Percentiles rank a stretch among this genome's conserved stretches.
These are phyloP conservation scores for Hebeloma cylindrosporum DNA, from an alignment of 768 basidiomycete species.

Conservation along the genomic window DNA sequence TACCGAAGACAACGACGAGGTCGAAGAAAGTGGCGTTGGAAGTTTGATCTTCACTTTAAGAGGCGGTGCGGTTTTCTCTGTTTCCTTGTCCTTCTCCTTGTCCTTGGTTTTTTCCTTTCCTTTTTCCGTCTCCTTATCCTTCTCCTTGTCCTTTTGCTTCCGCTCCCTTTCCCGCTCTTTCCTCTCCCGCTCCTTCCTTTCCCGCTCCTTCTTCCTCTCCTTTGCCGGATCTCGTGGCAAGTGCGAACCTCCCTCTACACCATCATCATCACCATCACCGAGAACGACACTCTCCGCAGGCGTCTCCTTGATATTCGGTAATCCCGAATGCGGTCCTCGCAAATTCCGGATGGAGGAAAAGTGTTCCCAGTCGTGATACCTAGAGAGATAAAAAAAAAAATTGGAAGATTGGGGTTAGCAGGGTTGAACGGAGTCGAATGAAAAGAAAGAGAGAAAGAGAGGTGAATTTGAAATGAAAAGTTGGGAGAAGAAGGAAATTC, in stretches of 20 bases:
- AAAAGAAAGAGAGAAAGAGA: too few species aligned
- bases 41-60: too few species aligned
- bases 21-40: too few species aligned
- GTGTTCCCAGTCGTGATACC: slow-evolving; percentile 94
- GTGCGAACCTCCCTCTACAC: slow-evolving; percentile 1
- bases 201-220: slow-evolving; percentile 26
- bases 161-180: slow-evolving; percentile 25
- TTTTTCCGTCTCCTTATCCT: slow-evolving; percentile 22
- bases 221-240: slow-evolving; percentile 7
- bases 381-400: slow-evolving; percentile 24
- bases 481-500: too few species aligned
- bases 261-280: too few species aligned
- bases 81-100: background rate
- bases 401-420: background rate
- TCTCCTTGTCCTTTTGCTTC: slow-evolving; percentile 18
- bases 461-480: too few species aligned
- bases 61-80: too few species aligned
- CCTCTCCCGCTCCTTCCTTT: slow-evolving; percentile 24
- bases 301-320: slow-evolving; percentile 62
- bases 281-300: slow-evolving; percentile 13
- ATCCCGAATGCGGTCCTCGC: slow-evolving; percentile 77
- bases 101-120: slow-evolving; percentile 24
- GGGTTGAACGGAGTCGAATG: slow-evolving; percentile 1
- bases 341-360: slow-evolving; percentile 92
- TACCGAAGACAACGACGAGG: too few species aligned